Conservation (phyloP, 2,329 filamentous ascomycete genomes). For the Exserohilum turcica region DNA sequence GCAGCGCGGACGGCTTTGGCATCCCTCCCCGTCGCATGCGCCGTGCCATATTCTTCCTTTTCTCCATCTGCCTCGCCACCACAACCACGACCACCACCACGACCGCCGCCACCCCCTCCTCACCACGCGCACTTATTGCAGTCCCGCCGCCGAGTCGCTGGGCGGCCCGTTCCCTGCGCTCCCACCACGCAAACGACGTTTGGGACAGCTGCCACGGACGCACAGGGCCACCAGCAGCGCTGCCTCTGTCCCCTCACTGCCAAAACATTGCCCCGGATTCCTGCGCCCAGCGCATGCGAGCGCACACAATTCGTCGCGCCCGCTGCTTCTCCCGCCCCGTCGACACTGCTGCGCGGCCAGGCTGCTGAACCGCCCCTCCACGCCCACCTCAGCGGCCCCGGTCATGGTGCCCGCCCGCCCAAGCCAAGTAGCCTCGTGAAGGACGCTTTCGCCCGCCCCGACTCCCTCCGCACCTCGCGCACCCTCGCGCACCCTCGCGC, state of each 20-base stretch:
- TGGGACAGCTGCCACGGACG: slow-evolving; percentile 13
- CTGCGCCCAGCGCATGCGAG: slow-evolving; percentile 20
- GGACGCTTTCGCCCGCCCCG: slow-evolving; percentile 33
- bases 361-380: slow-evolving; percentile 5
- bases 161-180: slow-evolving; percentile 23
- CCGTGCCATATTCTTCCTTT: neutral
- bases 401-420: slow-evolving; percentile 42
- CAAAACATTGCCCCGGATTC: slow-evolving; percentile 3
- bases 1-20: neutral
- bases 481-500: neutral
- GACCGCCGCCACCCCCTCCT: neutral
- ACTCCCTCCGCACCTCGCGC: slow-evolving; percentile 22
- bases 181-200: slow-evolving; percentile 16
- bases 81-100: neutral
- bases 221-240: slow-evolving; percentile 20
- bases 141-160: slow-evolving; percentile 4
- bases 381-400: slow-evolving; percentile 33
- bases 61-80: too few species aligned
- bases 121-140: neutral
- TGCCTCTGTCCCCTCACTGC: slow-evolving; percentile 10
- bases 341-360: slow-evolving; percentile 12
- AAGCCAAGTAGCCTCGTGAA: slow-evolving; percentile 44
- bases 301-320: slow-evolving; percentile 13
- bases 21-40: neutral
- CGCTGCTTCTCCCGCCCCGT: slow-evolving; percentile 6